These are phyloP conservation scores for Didymella keratinophila DNA, from an alignment of 2,329 filamentous ascomycete genomes.

Conservation along the genomic window DNA sequence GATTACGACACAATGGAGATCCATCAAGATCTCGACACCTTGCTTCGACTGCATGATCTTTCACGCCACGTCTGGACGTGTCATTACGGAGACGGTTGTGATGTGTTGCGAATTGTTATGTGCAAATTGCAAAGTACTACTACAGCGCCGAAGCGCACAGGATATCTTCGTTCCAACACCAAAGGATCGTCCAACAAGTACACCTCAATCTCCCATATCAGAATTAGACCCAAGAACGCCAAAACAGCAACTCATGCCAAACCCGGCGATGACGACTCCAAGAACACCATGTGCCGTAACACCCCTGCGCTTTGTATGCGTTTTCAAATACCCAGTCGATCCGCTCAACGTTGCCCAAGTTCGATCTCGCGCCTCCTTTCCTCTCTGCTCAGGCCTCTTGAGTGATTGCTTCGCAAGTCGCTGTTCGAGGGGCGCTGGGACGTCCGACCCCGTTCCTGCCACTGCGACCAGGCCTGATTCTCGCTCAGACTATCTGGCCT, in stretches of 20 bases:
- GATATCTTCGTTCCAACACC: slow-evolving; percentile 15
- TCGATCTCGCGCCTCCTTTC: slow-evolving; percentile 54
- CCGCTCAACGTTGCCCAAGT: slow-evolving; percentile 35
- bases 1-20: neutral
- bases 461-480: slow-evolving; percentile 40
- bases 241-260: neutral
- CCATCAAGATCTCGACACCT: neutral
- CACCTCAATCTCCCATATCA: neutral
- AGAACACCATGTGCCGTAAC: slow-evolving; percentile 23
- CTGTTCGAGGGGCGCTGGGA: slow-evolving; percentile 37
- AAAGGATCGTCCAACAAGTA: slow-evolving; percentile 4
- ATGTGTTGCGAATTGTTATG: neutral
- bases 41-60: neutral
- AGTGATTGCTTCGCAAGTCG: slow-evolving; percentile 39
- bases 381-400: slow-evolving; percentile 48
- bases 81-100: neutral
- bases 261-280: slow-evolving; percentile 14
- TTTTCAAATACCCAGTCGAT: neutral
- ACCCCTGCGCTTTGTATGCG: slow-evolving; percentile 20
- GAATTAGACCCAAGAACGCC: slow-evolving; percentile 1
- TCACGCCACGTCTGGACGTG: neutral
- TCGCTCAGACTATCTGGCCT: slow-evolving; percentile 42
- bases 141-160: slow-evolving; percentile 20
- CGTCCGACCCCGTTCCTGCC: slow-evolving; percentile 43
- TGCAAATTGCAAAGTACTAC: slow-evolving; percentile 13